These are phyloP conservation scores for Fusarium goolgardi DNA, from an alignment of 2,329 filamentous ascomycete genomes.

Conservation along the genomic window DNA sequence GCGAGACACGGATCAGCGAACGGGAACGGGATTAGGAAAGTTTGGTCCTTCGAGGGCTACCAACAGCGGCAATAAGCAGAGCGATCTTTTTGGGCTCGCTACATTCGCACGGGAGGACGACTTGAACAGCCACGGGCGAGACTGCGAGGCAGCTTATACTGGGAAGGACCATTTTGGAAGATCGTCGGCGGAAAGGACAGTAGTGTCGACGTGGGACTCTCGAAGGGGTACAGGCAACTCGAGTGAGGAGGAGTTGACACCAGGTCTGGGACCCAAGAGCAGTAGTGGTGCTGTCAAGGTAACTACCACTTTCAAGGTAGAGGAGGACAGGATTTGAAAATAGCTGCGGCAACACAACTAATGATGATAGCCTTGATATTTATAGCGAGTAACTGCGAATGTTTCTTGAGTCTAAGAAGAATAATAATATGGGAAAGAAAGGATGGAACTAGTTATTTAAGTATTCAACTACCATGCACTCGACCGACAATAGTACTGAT, in stretches of 20 bases:
- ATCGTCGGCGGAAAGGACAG: constrained; percentile 27
- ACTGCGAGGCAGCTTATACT: constrained; percentile 36
- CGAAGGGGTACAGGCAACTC: constrained; percentile 24
- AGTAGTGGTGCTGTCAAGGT: constrained; percentile 29
- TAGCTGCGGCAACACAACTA: constrained; percentile 3
- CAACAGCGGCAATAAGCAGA: constrained; percentile 26
- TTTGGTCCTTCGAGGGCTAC: constrained; percentile 20
- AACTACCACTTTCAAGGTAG: constrained; percentile 32
- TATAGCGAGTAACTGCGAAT: constrained; percentile 15
- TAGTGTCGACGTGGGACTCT: constrained; percentile 30
- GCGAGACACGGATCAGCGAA: constrained; percentile 29
- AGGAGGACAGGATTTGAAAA: constrained; percentile 38
- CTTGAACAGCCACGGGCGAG: constrained; percentile 33
- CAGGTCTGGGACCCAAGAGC: constrained; percentile 14
- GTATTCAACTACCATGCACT: background rate
- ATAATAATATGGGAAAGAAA: background rate
- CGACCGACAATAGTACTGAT: constrained; percentile 15
- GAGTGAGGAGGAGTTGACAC: constrained; percentile 40
- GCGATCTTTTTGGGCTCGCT: constrained; percentile 46
- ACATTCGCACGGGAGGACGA: constrained; percentile 47
- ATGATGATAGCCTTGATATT: constrained; percentile 29
- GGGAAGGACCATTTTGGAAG: constrained; percentile 33
- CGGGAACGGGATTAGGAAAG: constrained; percentile 18
- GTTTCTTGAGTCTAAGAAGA: background rate
- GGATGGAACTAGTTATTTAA: constrained; percentile 13